These are phyloP conservation scores for Trichoderma asperelloides DNA, from an alignment of 495 filamentous ascomycete genomes.

Conservation along the genomic window DNA sequence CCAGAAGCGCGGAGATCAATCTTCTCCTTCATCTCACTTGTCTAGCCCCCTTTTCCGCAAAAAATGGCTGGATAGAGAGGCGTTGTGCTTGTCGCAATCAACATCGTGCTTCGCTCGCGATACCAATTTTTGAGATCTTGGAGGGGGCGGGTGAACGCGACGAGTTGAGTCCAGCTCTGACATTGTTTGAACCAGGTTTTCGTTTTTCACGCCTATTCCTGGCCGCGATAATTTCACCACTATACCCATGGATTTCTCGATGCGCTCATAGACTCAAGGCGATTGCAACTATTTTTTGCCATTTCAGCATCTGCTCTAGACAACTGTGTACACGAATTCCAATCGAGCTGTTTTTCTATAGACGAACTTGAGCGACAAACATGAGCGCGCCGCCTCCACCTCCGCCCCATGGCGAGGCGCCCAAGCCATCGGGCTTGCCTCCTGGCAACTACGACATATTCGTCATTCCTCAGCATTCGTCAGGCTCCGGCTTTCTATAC, in stretches of 20 bases:
- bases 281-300: constrained; percentile 14
- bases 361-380: neutral
- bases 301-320: constrained; percentile 8
- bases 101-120: neutral
- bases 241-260: constrained; percentile 28
- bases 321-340: neutral
- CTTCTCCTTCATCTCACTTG: neutral
- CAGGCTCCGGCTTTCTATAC: constrained; percentile 87
- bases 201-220: neutral
- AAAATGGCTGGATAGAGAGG: neutral
- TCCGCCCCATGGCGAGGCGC: constrained; percentile 60
- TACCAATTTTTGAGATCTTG: neutral
- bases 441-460: constrained; percentile 92
- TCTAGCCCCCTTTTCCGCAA: neutral
- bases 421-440: constrained; percentile 55
- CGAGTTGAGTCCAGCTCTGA: neutral
- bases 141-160: no score
- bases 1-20: neutral
- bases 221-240: neutral
- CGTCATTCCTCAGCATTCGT: constrained; percentile 87
- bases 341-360: constrained; percentile 6
- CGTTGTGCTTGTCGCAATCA: neutral
- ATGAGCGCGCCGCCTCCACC: constrained; percentile 51
- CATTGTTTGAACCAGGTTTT: neutral
- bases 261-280: constrained; percentile 24